Base-by-base conservation (phyloP, 2,329 filamentous ascomycete species). In the Rutstroemia sp. region DNA sequence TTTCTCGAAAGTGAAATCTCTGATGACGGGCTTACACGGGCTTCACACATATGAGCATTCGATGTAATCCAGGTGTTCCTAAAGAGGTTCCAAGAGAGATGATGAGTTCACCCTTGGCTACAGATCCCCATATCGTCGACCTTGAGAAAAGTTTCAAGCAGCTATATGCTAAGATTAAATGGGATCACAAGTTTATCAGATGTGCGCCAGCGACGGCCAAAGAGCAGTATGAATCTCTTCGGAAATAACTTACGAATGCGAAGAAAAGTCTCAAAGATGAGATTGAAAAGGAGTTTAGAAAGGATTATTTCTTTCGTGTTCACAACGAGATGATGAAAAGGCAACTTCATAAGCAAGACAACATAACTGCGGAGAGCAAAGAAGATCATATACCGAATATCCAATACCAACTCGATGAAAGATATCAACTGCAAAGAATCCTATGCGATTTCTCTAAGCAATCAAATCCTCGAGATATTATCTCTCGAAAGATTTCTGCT, bases 31-130 rank as follows among this genome's bases (percentile, higher is more conserved):
- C 21, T 64, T 47, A 49, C 58, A n/a, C 34, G 49, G 2, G 52
- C 58, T 38, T 65, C 30, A 64, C 42, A 21, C 49, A 63, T 39
- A 65, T 65, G 59, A 34, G 30, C 19, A 57, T 65, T 37, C 55
- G 54, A 34, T 51, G 55, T 25, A 56, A 63, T 53, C 57, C 52
- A 27, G 39, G 48, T 39, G 54, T 58, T 10, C 56, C 53, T 4
- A 50, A 61, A 21, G 47, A 61, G 10, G 44, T 61, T 41, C 55
- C 58, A 16, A 16, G 3, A 41, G 49, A 63, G 39, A 42, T 60
- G 12, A 56, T 62, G 21, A 45, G 57, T 3, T 49, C 9, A 50
- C 30, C 30, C 21, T 44, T 61, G 9, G 19, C 39, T 41, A 49
- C 38, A 46, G 25, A 61, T 44, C 50, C 14, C 49, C 27, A 53